Evolutionary conservation across 768 basidiomycete species (phyloP).

Genomic region (Symmetrospora coprosmae): DNA sequence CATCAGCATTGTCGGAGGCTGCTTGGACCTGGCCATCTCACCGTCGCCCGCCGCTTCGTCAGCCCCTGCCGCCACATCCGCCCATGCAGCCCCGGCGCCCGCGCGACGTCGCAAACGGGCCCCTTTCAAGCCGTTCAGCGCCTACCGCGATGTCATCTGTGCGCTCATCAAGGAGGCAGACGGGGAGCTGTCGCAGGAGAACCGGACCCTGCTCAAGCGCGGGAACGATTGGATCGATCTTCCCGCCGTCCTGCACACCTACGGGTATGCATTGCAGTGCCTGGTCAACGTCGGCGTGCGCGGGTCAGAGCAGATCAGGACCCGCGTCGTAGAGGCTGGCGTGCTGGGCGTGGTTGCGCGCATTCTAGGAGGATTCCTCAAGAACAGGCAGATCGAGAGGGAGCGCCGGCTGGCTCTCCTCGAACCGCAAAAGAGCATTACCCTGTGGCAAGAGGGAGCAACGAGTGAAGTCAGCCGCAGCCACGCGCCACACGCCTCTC

Average conservation of each 20-base stretch:
- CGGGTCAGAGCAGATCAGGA: constrained; percentile 79
- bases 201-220: not conserved
- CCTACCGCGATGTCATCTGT: constrained; percentile 22
- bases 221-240: constrained; percentile 5
- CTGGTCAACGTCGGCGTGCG: constrained; percentile 93
- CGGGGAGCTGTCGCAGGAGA: not conserved
- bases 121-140: constrained; percentile 30
- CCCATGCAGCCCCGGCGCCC: not conserved
- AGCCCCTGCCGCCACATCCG: constrained; percentile 3
- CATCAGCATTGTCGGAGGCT: constrained; percentile 73
- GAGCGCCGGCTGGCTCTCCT: not conserved
- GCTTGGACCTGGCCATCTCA: constrained; percentile 34
- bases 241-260: constrained; percentile 48
- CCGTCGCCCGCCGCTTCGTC: not conserved
- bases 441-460: not conserved
- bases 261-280: constrained; percentile 87
- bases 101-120: constrained; percentile 15
- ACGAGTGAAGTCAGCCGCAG: too few species aligned
- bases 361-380: constrained; percentile 83
- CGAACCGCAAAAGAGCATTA: not conserved
- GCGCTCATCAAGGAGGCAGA: not conserved
- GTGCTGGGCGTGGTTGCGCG: constrained; percentile 85
- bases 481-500: too few species aligned
- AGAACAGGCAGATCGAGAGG: constrained; percentile 44
- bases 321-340: constrained; percentile 84